A percentile compares a stretch with the other conserved stretches of the same genome.
phyloP scores from a whole-genome alignment of 768 basidiomycete genomes.

The Crassisporium funariophilum region DNA sequence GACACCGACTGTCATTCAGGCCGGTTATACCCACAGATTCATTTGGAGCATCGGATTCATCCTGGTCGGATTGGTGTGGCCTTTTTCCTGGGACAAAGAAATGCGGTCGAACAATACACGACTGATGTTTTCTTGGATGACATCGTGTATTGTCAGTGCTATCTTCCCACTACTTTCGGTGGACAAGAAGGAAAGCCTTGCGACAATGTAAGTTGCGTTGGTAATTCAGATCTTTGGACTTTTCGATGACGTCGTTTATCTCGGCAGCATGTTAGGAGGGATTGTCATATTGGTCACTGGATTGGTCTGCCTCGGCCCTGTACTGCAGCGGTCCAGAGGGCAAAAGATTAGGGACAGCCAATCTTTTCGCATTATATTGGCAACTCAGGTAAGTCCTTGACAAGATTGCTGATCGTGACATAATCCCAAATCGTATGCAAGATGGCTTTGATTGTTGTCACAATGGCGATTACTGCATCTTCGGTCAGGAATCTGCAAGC shows the following conservation, averaged over 20 bases:
- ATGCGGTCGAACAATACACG: constrained; percentile 24
- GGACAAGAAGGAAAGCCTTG: constrained; percentile 66
- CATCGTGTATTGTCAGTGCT: constrained; percentile 53
- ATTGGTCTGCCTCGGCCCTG: constrained; percentile 11
- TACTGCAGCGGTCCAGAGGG: constrained; percentile 8
- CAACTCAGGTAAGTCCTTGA: constrained; percentile 26
- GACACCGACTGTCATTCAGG: constrained; percentile 34
- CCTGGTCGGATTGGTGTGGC: constrained; percentile 67
- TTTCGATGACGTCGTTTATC: neutral
- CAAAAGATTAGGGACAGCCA: neutral
- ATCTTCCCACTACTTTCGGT: constrained; percentile 75
- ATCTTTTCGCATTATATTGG: constrained; percentile 17
- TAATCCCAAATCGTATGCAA: constrained; percentile 22
- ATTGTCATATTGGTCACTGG: constrained; percentile 40
- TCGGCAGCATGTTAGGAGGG: constrained; percentile 49
- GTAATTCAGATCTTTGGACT: neutral
- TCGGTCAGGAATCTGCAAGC: constrained; percentile 64
- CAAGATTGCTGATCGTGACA: neutral
- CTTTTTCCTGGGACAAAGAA: constrained; percentile 51
- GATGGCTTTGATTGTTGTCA: constrained; percentile 45
- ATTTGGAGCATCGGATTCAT: constrained; percentile 74
- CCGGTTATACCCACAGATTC: constrained; percentile 68
- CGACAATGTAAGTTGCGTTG: constrained; percentile 52
- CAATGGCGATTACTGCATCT: constrained; percentile 55
- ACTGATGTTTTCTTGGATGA: constrained; percentile 44